A percentile compares a stretch with the other conserved stretches of the same genome.
Evolutionary conservation across 2,329 filamentous ascomycete species (phyloP).

Genomic region (Clonostachys sp.): DNA sequence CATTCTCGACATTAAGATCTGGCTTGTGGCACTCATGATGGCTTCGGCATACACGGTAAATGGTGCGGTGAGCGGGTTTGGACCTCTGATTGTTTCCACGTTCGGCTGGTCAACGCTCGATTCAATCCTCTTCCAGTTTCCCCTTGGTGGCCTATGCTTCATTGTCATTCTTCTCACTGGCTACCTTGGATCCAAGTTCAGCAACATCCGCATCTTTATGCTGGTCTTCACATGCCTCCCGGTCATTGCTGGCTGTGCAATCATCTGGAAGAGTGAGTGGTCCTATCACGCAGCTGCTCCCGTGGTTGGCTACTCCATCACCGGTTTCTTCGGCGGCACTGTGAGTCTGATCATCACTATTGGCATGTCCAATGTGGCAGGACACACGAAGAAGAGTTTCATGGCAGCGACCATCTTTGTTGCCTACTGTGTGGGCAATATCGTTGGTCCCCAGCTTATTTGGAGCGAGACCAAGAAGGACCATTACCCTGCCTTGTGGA

Average conservation of each 20-base stretch:
- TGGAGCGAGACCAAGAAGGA: conserved; percentile 28
- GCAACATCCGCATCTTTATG: conserved; percentile 61
- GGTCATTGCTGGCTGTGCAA: conserved; percentile 67
- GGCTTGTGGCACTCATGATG: conserved; percentile 47
- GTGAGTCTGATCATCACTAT: conserved; percentile 53
- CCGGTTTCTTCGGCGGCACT: conserved; percentile 68
- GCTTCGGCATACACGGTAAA: conserved; percentile 59
- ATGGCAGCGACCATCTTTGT: conserved; percentile 34
- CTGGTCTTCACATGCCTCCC: conserved; percentile 64
- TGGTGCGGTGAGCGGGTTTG: conserved; percentile 66
- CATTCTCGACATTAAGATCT: conserved; percentile 41
- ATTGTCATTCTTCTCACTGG: conserved; percentile 63
- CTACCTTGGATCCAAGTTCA: conserved; percentile 54
- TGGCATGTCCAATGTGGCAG: conserved; percentile 41
- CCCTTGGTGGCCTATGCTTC: conserved; percentile 64
- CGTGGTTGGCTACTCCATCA: conserved; percentile 67
- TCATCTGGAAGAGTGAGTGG: conserved; percentile 71
- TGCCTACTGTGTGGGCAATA: conserved; percentile 35
- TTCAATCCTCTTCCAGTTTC: conserved; percentile 71
- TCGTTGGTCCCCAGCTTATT: conserved; percentile 39
- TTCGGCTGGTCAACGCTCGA: conserved; percentile 62
- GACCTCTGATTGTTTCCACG: conserved; percentile 66
- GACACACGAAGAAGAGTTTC: conserved; percentile 37
- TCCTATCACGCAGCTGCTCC: conserved; percentile 59
- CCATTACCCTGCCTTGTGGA: conserved; percentile 43